phyloP scores from a whole-genome alignment of 345 rosid genomes.

The Citrus sinensis region DNA sequence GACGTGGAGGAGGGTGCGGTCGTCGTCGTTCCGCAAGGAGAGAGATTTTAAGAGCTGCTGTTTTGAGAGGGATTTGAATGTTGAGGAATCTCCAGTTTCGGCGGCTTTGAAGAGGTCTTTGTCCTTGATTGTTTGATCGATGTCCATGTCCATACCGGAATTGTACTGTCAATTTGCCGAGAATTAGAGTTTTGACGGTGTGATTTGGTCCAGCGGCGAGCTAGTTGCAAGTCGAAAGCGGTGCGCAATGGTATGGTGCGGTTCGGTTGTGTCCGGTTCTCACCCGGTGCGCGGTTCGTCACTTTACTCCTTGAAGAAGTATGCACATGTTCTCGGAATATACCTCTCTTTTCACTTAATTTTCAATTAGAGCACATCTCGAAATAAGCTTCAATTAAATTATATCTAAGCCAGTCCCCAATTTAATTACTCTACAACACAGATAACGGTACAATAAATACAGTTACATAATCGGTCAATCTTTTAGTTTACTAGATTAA shows the following conservation, averaged over 20 bases:
- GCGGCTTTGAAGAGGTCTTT: slow-evolving; percentile 73
- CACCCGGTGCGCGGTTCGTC: not conserved
- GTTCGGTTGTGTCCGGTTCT: not conserved
- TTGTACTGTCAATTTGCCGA: not conserved
- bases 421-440: too few species aligned
- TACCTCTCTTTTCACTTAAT: too few species aligned
- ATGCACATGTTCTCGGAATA: too few species aligned
- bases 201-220: not conserved
- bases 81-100: slow-evolving; percentile 66
- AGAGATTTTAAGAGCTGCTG: slow-evolving; percentile 47
- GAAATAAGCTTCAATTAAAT: too few species aligned
- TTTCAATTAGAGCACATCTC: too few species aligned
- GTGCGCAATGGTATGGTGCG: not conserved
- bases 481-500: too few species aligned
- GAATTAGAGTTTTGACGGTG: not conserved
- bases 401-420: too few species aligned
- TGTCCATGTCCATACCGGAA: slow-evolving; percentile 39
- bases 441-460: too few species aligned
- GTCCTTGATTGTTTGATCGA: slow-evolving; percentile 43
- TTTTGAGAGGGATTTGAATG: slow-evolving; percentile 48
- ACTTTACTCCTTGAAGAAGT: not conserved
- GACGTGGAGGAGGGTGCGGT: slow-evolving; percentile 85
- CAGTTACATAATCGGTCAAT: too few species aligned
- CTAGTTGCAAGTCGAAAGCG: not conserved
- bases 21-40: slow-evolving; percentile 66